Evolutionary conservation across 306 rosid genomes (phyloP), one percentile per base, ranked within the genome.

Genomic region (Cyclanthera cordifolia): DNA sequence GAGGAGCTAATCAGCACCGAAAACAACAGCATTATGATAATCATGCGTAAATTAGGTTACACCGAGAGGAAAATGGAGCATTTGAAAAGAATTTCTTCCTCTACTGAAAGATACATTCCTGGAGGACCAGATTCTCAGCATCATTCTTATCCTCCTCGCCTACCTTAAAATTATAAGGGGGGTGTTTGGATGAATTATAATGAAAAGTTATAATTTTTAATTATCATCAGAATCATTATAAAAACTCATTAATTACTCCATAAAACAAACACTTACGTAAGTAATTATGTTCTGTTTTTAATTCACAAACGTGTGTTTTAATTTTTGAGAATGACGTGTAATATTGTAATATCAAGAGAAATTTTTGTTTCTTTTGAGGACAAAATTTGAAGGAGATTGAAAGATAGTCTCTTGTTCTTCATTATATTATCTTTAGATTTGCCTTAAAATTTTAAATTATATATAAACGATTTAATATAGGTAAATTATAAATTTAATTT

Each of bases 101-200:
- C 21, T 28, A 48, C 34, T 30, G 41, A 7, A 0, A 69, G 72
- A 51, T 49, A 49, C 14, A 51, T 46, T 1, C 72, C 72, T n/a
- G 72, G 72, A 51, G 72, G 72, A 9, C 72, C 72, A 10, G 72
- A 69, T 51, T 69, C 72, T 69, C 72, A 69, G 16, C 72, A 69
- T 30, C 72, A 69, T 32, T 69, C 72, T 11, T 49, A 30, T 0
- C 12, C 72, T 2, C 72, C 72, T 24, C 59, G 56, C 21, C 14
- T 16, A 1, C 72, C 60, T 1, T 69, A 69, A 11, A 9, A 24
- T n/a, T n/a, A n/a, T n/a, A n/a, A n/a, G n/a, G n/a, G n/a, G n/a
- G n/a, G n/a, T n/a, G n/a, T n/a, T n/a, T n/a, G n/a, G n/a, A n/a
- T n/a, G n/a, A n/a, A n/a, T n/a, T n/a, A n/a, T n/a, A n/a, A n/a